Evolutionary conservation across 2,329 filamentous ascomycete genomes (phyloP), one percentile per base, ranked within the genome.

Genomic region (Venturia oleaginea): DNA sequence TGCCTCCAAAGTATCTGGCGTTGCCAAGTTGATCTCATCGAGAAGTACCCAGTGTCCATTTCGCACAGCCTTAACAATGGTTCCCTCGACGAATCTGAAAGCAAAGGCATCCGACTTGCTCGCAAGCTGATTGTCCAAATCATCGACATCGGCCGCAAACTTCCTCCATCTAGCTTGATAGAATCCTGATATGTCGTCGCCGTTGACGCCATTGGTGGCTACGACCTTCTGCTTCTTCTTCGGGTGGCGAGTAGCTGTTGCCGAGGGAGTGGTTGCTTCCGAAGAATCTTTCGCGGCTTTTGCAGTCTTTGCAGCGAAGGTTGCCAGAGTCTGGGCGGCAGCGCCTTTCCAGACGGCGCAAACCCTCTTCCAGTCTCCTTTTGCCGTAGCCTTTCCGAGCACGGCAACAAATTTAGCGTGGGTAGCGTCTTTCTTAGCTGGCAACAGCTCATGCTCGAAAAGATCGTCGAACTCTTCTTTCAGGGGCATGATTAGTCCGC

Each of bases 11-110:
- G 94, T 97, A 72, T 99, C 95, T 0, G 94, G 88, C 0, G 93
- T 93, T 6, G 94, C 94, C 67, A 99, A 78, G 73, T 99, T 99
- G 71, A 99, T 96, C 75, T 99, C 94, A 72, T 99, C 94, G 32
- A 97, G 82, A 22, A 99, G 82, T 34, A 99, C 89, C 94, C 94
- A 99, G 74, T 97, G 92, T 8, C 94, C 94, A 71, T 97, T 96
- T 48, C 93, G 84, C 30, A 93, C 87, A n/a, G 95, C 94, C 76
- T 95, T 95, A 65, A 99, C 89, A 67, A 99, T 89, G 70, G 95
- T 96, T 67, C 94, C 93, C 75, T 99, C 94, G 0, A 97, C 85
- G 72, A 99, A 99, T 0, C 91, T 91, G 76, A 99, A 99, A 0
- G 93, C 91, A 74, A 97, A 96, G 1, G 82, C 84, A 69, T 91